Conservation (phyloP, 768 basidiomycete genomes). For the Punctularia strigosozonata region DNA sequence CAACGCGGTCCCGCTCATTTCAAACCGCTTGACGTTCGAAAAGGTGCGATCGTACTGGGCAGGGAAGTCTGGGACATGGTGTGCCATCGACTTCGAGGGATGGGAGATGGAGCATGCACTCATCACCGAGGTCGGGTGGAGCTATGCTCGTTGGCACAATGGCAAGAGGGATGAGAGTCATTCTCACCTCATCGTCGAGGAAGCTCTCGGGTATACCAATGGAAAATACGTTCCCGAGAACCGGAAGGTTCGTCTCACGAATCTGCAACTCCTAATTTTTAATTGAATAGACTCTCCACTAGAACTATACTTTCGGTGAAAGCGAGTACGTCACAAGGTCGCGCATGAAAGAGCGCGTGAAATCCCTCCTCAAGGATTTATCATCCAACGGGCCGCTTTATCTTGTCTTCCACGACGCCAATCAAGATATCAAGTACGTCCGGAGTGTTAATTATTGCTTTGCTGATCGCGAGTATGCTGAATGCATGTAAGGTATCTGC, state of each 20-base stretch:
- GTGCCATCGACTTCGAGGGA: slow-evolving; percentile 71
- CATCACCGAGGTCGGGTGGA: slow-evolving; percentile 81
- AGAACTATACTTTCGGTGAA: slow-evolving; percentile 40
- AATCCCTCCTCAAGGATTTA: slow-evolving; percentile 29
- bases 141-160: slow-evolving; percentile 42
- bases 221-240: slow-evolving; percentile 50
- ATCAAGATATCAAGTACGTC: slow-evolving; percentile 62
- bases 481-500: slow-evolving; percentile 34
- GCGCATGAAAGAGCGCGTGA: slow-evolving; percentile 40
- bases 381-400: slow-evolving; percentile 46
- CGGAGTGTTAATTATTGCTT: slow-evolving; percentile 5
- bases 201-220: slow-evolving; percentile 47
- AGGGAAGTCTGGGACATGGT: slow-evolving; percentile 58
- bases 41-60: slow-evolving; percentile 52
- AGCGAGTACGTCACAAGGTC: slow-evolving; percentile 42
- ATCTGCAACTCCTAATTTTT: too few relatives aligned
- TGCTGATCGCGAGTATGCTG: not conserved
- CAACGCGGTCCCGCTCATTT: slow-evolving; percentile 38
- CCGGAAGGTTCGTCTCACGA: slow-evolving; percentile 43
- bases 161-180: slow-evolving; percentile 33
- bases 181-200: slow-evolving; percentile 56
- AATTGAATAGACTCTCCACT: slow-evolving; percentile 22
- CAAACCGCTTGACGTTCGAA: slow-evolving; percentile 57
- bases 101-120: slow-evolving; percentile 70
- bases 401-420: slow-evolving; percentile 72